Conservation (phyloP, 2,329 filamentous ascomycete species). For the Colletotrichum nymphaeae region DNA sequence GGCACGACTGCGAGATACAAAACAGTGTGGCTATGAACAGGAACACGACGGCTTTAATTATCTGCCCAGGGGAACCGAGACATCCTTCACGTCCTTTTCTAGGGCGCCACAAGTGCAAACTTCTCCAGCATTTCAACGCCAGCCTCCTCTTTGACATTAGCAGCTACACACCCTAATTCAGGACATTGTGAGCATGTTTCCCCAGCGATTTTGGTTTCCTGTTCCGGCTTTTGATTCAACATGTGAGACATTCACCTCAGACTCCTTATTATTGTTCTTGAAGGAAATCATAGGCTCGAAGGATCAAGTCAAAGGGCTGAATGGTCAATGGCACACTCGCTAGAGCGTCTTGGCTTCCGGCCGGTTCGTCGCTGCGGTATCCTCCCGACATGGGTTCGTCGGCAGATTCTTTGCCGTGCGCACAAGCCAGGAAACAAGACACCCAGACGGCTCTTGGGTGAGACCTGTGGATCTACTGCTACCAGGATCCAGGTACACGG, state of each 20-base stretch:
- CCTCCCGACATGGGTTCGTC: not conserved
- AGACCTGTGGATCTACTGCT: not conserved
- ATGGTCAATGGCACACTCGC: not conserved
- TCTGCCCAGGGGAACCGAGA: not conserved
- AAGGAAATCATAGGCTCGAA: not conserved
- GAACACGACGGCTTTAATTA: not conserved
- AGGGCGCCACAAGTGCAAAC: not conserved
- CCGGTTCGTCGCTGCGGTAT: not conserved
- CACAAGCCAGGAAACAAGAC: not conserved
- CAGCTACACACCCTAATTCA: not conserved
- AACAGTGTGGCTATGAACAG: not conserved
- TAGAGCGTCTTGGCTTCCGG: not conserved
- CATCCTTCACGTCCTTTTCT: not conserved
- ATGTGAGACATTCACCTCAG: not conserved
- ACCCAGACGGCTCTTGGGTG: not conserved
- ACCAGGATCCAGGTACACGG: not conserved
- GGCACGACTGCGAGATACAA: not conserved
- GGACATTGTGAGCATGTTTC: not conserved
- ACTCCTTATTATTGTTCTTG: not conserved
- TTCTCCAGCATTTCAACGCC: not conserved
- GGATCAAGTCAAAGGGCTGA: not conserved
- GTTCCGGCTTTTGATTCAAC: not conserved
- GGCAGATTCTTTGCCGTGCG: constrained; percentile 1
- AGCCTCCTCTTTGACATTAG: not conserved
- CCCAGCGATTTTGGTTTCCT: not conserved